Evolutionary conservation across 2,329 filamentous ascomycete genomes (phyloP).

Genomic region (Drechslerella dactyloides): DNA sequence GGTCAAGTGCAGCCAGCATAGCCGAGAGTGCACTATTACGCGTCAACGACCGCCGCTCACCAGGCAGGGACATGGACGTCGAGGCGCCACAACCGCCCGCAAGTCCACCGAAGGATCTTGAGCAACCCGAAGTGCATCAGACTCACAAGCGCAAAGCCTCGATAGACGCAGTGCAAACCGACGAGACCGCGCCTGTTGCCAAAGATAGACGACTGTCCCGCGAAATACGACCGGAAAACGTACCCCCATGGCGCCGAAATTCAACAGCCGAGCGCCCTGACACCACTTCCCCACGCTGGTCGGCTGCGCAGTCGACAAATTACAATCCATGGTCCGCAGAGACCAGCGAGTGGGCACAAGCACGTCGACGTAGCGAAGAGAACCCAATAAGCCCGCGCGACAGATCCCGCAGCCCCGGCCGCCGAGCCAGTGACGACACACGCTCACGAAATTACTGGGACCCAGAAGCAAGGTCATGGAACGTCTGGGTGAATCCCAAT

Average conservation of each 20-base stretch:
- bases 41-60: constrained; percentile 28
- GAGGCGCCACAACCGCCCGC: background rate
- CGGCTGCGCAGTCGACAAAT: background rate
- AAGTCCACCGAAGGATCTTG: background rate
- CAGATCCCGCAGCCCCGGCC: constrained; percentile 18
- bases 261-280: background rate
- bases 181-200: no score
- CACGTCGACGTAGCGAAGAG: constrained; percentile 13
- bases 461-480: constrained; percentile 15
- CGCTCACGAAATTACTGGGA: background rate
- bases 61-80: constrained; percentile 2
- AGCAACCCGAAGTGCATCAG: background rate
- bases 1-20: constrained; percentile 13
- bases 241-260: background rate
- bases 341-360: background rate
- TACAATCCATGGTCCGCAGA: background rate
- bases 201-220: no score
- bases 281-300: background rate
- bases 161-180: background rate
- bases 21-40: constrained; percentile 16
- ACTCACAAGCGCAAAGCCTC: background rate
- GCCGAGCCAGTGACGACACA: background rate
- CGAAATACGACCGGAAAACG: background rate
- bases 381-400: constrained; percentile 1
- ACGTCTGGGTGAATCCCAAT: constrained; percentile 27